A percentile compares a stretch with the other conserved stretches of the same genome.
Evolutionary conservation across 257 asterid genomes (phyloP).

Genomic region (Solanum dulcamara): DNA sequence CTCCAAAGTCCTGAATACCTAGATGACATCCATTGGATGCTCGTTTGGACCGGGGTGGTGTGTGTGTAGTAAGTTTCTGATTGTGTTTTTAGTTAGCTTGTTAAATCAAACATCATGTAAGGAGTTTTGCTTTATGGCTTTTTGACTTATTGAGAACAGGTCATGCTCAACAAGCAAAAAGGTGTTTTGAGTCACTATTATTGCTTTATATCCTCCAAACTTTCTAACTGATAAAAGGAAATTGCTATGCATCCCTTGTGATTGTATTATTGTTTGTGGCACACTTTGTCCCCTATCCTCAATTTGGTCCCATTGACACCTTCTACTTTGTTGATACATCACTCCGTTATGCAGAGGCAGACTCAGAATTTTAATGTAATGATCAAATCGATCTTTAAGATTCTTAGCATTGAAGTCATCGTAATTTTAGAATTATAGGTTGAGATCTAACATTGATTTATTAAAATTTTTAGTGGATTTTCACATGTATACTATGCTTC

Average conservation of each 20-base stretch:
- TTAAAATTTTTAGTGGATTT: not conserved
- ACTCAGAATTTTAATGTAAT: not conserved
- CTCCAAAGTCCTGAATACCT: not conserved
- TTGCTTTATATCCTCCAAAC: constrained; percentile 13
- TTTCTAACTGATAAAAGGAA: not conserved
- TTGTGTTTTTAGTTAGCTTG: not conserved
- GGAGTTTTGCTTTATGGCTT: not conserved
- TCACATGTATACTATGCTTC: not conserved
- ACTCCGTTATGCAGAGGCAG: not conserved
- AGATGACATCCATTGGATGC: not conserved
- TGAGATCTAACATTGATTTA: not conserved
- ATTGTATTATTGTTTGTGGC: constrained; percentile 21
- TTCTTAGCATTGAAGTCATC: not conserved
- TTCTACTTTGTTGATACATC: not conserved
- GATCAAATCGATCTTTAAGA: not conserved
- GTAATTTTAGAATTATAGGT: not conserved
- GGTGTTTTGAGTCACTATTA: constrained; percentile 15
- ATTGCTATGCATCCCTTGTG: constrained; percentile 18
- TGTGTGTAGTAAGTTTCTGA: not conserved
- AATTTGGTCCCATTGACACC: not conserved
- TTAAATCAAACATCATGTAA: not conserved
- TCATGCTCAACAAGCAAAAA: constrained; percentile 12
- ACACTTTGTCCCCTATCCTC: constrained; percentile 19
- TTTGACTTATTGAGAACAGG: constrained; percentile 11
- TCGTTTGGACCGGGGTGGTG: too few relatives aligned